Evolutionary conservation across 2,329 filamentous ascomycete genomes (phyloP).

Genomic region (Trichoderma hamatum): DNA sequence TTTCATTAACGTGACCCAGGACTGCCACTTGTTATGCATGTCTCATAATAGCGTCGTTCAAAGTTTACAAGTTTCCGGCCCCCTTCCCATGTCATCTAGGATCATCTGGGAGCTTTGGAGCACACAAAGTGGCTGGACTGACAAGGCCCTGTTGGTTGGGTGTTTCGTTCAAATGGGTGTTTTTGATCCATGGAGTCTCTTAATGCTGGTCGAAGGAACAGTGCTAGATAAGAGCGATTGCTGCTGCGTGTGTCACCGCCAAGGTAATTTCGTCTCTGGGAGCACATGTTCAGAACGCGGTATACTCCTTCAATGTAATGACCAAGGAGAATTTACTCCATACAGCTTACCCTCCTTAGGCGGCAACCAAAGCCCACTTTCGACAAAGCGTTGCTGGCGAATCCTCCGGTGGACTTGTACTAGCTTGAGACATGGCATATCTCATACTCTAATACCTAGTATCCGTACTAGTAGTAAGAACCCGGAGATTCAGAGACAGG

Average conservation of each 20-base stretch:
- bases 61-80: conserved; percentile 7
- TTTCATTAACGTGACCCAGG: background rate
- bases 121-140: background rate
- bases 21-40: conserved; percentile 14
- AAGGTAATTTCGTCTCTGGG: background rate
- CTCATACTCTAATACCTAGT: no score
- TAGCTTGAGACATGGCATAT: conserved; percentile 9
- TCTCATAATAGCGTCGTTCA: conserved; percentile 7
- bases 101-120: background rate
- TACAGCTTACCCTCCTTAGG: background rate
- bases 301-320: background rate
- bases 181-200: background rate
- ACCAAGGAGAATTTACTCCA: background rate
- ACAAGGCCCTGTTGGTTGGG: background rate
- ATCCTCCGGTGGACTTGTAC: background rate
- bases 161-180: background rate
- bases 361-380: background rate
- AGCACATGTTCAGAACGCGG: background rate
- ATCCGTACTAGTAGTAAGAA: no score
- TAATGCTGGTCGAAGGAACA: background rate
- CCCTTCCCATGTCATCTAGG: background rate
- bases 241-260: background rate
- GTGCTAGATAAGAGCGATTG: background rate
- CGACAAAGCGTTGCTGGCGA: background rate
- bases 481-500: background rate